Evolutionary conservation across 305 asterid genomes (phyloP), one percentile per base, ranked within the genome.

Genomic region (Euphrasia arctica): DNA sequence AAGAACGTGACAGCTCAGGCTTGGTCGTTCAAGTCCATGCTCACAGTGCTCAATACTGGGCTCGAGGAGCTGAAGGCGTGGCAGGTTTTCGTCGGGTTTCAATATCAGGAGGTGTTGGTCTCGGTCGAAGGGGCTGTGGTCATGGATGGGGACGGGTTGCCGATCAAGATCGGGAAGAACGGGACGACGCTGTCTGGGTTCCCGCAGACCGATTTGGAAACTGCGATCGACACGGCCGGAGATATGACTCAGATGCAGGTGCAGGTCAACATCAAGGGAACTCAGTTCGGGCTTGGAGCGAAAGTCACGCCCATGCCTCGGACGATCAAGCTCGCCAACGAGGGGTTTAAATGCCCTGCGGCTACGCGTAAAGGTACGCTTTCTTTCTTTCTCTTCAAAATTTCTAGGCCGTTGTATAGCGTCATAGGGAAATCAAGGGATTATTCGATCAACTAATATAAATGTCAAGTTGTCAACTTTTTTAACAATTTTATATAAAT

Each of bases 191-290:
- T 93, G 31, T 82, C 95, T 0, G 99, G 99, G 0, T 88, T 65
- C 14, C 97, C 97, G 41, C 80, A 65, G 48, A 72, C 97, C 63
- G 99, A 93, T 88, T 88, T 93, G 55, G 82, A 79, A 39, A 90
- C 96, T 59, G 97, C 89, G 13, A 62, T 93, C 14, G 89, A 86
- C 76, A 93, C 99, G 3, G 97, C 99, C 1, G 97, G 95, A 0
- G 97, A 90, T 75, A 62, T 67, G 77, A 84, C 84, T 52, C 96
- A 84, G 89, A 93, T 85, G 88, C 80, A 86, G 61, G 89, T 66
- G 11, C 78, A 13, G 61, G 84, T 93, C 13, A 67, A 62, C 8
- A 50, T 93, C 58, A 78, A 83, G 18, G 99, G 99, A 7, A 88
- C 99, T n/a, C 90, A 86, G 73, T 90, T 90, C 61, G 99, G 99